Conservation (phyloP, 352 stramenopile species). For the Globisporangium splendens region DNA sequence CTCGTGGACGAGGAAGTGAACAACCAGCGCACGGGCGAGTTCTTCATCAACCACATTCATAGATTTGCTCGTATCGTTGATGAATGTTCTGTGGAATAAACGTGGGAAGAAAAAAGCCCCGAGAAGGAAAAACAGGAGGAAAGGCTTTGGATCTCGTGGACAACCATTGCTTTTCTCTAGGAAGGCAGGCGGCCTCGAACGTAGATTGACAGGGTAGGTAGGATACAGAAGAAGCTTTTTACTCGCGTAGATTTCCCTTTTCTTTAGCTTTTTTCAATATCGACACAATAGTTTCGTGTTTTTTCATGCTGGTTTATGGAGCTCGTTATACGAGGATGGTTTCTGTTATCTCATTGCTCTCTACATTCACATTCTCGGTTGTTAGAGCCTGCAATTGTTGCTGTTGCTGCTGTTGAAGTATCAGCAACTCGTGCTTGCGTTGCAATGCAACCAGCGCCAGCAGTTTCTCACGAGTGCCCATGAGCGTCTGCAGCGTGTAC, state of each 20-base stretch:
- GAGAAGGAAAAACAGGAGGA: background rate
- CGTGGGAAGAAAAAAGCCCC: background rate
- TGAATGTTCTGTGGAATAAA: conserved; percentile 61
- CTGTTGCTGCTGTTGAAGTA: conserved; percentile 10
- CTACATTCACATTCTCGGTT: background rate
- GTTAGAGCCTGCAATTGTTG: conserved; percentile 5
- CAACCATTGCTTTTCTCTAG: background rate
- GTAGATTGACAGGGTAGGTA: conserved; percentile 12
- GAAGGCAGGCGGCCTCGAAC: background rate
- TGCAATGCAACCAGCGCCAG: conserved; percentile 40
- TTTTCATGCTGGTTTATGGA: background rate
- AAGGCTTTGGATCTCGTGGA: background rate
- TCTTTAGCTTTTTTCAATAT: conserved; percentile 14
- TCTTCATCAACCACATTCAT: conserved; percentile 90
- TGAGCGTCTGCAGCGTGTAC: conserved; percentile 69
- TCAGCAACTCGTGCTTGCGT: conserved; percentile 22
- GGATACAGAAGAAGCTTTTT: conserved; percentile 13
- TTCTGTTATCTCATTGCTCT: background rate
- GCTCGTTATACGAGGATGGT: too few relatives aligned
- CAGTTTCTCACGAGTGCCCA: conserved; percentile 61
- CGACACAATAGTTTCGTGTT: conserved; percentile 14
- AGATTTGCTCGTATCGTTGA: conserved; percentile 85
- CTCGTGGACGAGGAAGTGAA: conserved; percentile 81
- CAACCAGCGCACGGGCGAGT: conserved; percentile 85
- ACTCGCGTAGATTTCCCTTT: conserved; percentile 1